Percentiles rank a stretch among this genome's conserved stretches.
Conservation (phyloP, 495 filamentous ascomycete species). For the Aspergillus indologenus region DNA sequence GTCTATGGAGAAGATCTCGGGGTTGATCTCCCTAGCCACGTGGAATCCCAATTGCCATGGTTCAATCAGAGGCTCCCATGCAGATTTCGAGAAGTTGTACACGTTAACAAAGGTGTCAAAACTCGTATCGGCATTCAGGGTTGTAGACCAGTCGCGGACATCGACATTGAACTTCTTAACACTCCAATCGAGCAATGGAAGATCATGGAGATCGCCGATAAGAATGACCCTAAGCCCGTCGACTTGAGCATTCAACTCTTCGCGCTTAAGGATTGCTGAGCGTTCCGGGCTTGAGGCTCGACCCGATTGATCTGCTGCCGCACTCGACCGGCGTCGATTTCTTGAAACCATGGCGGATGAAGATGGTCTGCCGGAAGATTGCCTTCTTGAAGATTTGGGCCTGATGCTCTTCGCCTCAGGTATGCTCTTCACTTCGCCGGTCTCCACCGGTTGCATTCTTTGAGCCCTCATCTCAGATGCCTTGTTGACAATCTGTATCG, state of each 20-base stretch:
- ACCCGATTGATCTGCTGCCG: conserved; percentile 30
- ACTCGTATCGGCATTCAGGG: conserved; percentile 79
- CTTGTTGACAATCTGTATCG: conserved; percentile 87
- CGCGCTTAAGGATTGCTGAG: conserved; percentile 65
- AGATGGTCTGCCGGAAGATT: conserved; percentile 60
- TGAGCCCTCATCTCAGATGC: conserved; percentile 79
- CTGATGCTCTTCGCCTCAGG: conserved; percentile 58
- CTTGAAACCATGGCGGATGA: conserved; percentile 54
- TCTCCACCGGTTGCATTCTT: conserved; percentile 41
- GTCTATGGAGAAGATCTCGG: conserved; percentile 76
- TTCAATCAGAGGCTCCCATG: conserved; percentile 95
- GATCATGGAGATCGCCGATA: conserved; percentile 91
- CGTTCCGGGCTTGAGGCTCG: conserved; percentile 25
- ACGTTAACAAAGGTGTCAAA: conserved; percentile 94
- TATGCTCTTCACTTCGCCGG: conserved; percentile 59
- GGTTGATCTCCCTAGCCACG: conserved; percentile 72
- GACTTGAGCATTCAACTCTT: conserved; percentile 79
- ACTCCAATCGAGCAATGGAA: conserved; percentile 90
- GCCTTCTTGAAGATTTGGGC: conserved; percentile 48
- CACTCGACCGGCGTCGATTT: conserved; percentile 35
- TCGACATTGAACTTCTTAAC: conserved; percentile 83
- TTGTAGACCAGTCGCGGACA: conserved; percentile 86
- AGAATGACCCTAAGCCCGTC: conserved; percentile 90
- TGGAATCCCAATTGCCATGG: conserved; percentile 94
- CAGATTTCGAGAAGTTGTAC: conserved; percentile 98